Evolutionary conservation across 805 yeast genomes (phyloP).

Genomic region (Ogataea ramenticola): DNA sequence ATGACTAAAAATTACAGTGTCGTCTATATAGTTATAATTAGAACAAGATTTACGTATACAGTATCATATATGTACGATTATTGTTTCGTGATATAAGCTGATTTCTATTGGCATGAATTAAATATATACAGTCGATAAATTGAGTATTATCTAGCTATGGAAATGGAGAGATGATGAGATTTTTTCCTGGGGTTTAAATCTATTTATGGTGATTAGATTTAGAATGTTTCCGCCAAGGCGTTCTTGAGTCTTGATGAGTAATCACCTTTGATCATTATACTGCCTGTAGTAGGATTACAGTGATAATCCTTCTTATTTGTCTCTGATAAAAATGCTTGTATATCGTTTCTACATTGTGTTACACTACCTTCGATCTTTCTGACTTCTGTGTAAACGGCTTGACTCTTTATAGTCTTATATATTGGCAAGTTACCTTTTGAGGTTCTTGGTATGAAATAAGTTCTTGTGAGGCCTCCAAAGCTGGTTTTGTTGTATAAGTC

Average conservation of each 20-base stretch:
- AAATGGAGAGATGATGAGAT: too few species aligned
- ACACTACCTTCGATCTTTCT: conserved; percentile 66
- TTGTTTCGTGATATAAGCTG: too few species aligned
- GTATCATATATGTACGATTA: too few species aligned
- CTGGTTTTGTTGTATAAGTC: not conserved
- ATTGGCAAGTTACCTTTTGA: conserved; percentile 73
- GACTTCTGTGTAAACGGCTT: conserved; percentile 61
- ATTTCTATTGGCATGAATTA: too few species aligned
- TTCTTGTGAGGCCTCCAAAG: not conserved
- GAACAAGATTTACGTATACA: too few species aligned
- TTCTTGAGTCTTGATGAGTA: conserved; percentile 27
- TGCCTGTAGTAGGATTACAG: conserved; percentile 42
- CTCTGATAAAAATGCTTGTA: conserved; percentile 42
- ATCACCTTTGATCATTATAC: conserved; percentile 49
- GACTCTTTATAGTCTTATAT: conserved; percentile 60
- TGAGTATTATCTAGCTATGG: too few species aligned
- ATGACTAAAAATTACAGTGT: too few species aligned
- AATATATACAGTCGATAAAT: too few species aligned
- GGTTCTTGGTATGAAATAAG: conserved; percentile 42
- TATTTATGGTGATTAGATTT: not conserved
- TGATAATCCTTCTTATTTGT: conserved; percentile 37
- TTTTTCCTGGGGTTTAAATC: too few species aligned
- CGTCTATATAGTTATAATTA: too few species aligned
- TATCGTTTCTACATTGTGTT: conserved; percentile 56
- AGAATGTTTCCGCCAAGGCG: not conserved